Percentiles rank a stretch among this genome's conserved stretches.
Conservation (phyloP, 345 rosid genomes). For the Gossypium raimondii region DNA sequence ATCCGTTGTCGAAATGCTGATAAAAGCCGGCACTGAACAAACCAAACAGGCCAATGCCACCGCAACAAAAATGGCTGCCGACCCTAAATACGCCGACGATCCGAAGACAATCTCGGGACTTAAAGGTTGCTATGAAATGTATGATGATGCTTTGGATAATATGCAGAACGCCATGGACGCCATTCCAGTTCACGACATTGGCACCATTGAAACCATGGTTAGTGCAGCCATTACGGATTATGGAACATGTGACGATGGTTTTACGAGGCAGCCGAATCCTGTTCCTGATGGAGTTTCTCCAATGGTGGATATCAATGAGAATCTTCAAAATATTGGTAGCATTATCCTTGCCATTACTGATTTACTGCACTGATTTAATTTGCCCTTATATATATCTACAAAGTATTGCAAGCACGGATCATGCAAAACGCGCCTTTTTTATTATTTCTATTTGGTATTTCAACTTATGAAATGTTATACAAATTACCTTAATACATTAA, state of each 20-base stretch:
- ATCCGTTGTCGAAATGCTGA: constrained; percentile 21
- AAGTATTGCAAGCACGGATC: too few relatives aligned
- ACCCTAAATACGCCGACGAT: neutral
- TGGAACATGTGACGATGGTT: constrained; percentile 34
- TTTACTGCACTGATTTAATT: neutral
- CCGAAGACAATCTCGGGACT: neutral
- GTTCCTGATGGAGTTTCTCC: constrained; percentile 8
- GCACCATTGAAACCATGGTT: constrained; percentile 32
- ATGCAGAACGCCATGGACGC: constrained; percentile 32
- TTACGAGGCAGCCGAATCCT: constrained; percentile 10
- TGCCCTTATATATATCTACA: too few relatives aligned
- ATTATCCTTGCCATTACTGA: constrained; percentile 35
- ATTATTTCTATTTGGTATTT: too few relatives aligned
- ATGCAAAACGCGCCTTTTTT: too few relatives aligned
- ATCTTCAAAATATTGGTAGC: constrained; percentile 27
- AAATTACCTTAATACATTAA: too few relatives aligned
- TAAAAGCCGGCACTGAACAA: constrained; percentile 17
- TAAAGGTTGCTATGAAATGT: constrained; percentile 27
- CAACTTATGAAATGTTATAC: too few relatives aligned
- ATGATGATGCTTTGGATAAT: constrained; percentile 31
- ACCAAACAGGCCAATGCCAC: neutral
- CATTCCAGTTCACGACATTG: constrained; percentile 18
- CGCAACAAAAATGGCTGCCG: neutral
- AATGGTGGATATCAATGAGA: constrained; percentile 6
- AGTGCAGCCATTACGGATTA: constrained; percentile 33